phyloP scores from a whole-genome alignment of 1,139 yeast genomes.

The Kodamaea sp. region DNA sequence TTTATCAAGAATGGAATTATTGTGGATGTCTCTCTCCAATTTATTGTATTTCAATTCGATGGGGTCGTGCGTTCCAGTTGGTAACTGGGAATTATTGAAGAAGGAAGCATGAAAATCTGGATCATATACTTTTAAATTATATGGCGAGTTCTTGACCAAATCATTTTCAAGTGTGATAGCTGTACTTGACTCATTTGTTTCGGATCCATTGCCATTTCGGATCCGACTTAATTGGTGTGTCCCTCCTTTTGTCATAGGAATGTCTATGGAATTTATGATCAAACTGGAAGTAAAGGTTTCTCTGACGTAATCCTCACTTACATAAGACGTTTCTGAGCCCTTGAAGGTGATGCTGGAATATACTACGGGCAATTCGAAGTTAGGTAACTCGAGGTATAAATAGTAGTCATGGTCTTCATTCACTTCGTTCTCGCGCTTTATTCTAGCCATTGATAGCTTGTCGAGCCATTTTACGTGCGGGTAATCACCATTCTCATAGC shows the following conservation, averaged over 20 bases:
- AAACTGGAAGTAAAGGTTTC: constrained; percentile 22
- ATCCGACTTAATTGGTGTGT: too few species aligned
- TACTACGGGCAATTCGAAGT: constrained; percentile 80
- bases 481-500: constrained; percentile 69
- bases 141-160: constrained; percentile 9
- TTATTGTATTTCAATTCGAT: constrained; percentile 85
- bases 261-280: constrained; percentile 38
- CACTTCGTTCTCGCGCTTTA: constrained; percentile 25
- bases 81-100: constrained; percentile 6
- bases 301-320: constrained; percentile 7
- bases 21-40: constrained; percentile 75
- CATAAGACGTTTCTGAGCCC: constrained; percentile 16
- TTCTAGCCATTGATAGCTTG: constrained; percentile 58
- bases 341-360: constrained; percentile 57
- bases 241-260: constrained; percentile 21
- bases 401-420: constrained; percentile 35
- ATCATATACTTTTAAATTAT: constrained; percentile 32
- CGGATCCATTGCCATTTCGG: neutral
- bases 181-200: constrained; percentile 1
- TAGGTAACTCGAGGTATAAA: constrained; percentile 68
- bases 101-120: constrained; percentile 35
- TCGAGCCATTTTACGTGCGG: constrained; percentile 76
- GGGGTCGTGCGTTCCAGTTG: constrained; percentile 64
- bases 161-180: neutral
- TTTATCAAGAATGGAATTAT: constrained; percentile 73